phyloP scores from a whole-genome alignment of 208 protist genomes.

The Leishmania amazonensis region DNA sequence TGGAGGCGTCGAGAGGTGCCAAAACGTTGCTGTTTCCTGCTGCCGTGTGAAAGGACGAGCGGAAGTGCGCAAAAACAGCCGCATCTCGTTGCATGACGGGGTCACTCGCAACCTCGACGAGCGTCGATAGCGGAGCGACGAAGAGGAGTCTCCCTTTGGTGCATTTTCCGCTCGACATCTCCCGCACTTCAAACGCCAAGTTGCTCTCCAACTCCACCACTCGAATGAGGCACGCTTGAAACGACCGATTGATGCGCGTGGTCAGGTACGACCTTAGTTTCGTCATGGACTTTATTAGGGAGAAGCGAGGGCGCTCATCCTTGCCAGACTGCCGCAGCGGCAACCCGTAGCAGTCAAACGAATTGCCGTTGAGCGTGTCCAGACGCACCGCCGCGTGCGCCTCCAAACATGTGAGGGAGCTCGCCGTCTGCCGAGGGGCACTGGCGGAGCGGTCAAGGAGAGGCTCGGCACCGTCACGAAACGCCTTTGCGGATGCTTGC shows the following conservation, averaged over 20 bases:
- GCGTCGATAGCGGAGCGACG: constrained; percentile 30
- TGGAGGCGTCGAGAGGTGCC: not conserved
- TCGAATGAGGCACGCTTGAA: constrained; percentile 51
- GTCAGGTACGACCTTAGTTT: constrained; percentile 44
- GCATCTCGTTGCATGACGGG: constrained; percentile 51
- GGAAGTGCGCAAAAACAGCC: constrained; percentile 45
- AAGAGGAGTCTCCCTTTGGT: constrained; percentile 19
- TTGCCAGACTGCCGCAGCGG: constrained; percentile 10
- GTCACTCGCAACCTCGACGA: constrained; percentile 55
- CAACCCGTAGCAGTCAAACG: constrained; percentile 50
- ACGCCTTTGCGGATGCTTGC: not conserved
- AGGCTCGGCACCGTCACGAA: not conserved
- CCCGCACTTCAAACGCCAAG: constrained; percentile 43
- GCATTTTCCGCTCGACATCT: constrained; percentile 7
- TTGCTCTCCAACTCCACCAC: constrained; percentile 40
- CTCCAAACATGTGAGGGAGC: constrained; percentile 23
- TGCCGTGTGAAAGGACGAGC: constrained; percentile 17
- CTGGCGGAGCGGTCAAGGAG: not conserved
- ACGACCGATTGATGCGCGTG: constrained; percentile 41
- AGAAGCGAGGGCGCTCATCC: constrained; percentile 19
- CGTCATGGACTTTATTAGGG: constrained; percentile 32
- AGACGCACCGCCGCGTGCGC: constrained; percentile 50
- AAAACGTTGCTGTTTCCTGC: constrained; percentile 7
- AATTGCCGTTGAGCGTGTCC: constrained; percentile 24
- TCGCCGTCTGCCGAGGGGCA: not conserved